These are phyloP conservation scores for Tetraselmis striata DNA, from an alignment of 139 green algal genomes.

Conservation along the genomic window DNA sequence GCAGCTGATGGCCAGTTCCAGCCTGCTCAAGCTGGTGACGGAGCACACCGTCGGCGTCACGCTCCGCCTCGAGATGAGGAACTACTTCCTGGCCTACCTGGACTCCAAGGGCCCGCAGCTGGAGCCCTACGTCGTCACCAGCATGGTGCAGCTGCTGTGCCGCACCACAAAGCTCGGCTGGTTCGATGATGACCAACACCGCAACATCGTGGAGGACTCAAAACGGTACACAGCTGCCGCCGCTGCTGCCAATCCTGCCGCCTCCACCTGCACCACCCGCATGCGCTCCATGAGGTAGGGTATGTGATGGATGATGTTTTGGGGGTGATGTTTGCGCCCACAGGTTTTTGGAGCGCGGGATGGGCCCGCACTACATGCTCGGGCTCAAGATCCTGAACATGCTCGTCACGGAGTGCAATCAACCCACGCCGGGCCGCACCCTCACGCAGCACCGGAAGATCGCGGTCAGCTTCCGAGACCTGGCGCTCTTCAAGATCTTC, in stretches of 20 bases:
- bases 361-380: slow-evolving; percentile 73
- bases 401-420: slow-evolving; percentile 90
- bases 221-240: slow-evolving; percentile 42
- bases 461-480: slow-evolving; percentile 40
- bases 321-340: slow-evolving; percentile 12
- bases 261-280: too few species aligned
- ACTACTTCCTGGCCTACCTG: slow-evolving; percentile 81
- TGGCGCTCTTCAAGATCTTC: slow-evolving; percentile 43
- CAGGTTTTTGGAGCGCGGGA: neutral
- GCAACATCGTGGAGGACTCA: slow-evolving; percentile 79
- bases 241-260: too few species aligned
- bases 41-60: slow-evolving; percentile 69
- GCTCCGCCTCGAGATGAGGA: slow-evolving; percentile 72
- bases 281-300: too few species aligned
- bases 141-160: slow-evolving; percentile 79
- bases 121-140: slow-evolving; percentile 76
- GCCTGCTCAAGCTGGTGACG: slow-evolving; percentile 85
- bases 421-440: slow-evolving; percentile 70
- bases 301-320: neutral
- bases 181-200: slow-evolving; percentile 81
- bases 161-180: slow-evolving; percentile 92
- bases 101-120: slow-evolving; percentile 61
- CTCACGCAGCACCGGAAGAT: slow-evolving; percentile 90
- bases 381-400: slow-evolving; percentile 84
- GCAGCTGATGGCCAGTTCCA: slow-evolving; percentile 82